These are phyloP conservation scores for Epichloe uncinata DNA, from an alignment of 2,329 filamentous ascomycete genomes.

Conservation along the genomic window DNA sequence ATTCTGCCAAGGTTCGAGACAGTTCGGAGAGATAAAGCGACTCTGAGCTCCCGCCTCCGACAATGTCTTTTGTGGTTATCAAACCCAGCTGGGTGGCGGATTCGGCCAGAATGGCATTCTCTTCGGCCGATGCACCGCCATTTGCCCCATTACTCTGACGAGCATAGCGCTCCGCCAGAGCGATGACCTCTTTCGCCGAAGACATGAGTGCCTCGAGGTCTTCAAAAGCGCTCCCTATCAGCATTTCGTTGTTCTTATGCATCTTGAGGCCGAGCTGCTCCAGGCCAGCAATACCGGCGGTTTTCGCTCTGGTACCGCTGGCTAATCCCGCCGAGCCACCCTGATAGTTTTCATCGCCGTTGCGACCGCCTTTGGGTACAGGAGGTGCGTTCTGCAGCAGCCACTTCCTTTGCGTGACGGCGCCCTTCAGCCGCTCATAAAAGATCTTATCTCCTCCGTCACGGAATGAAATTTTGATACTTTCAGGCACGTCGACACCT, in stretches of 20 bases:
- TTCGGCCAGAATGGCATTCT: slow-evolving; percentile 63
- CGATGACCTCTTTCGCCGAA: slow-evolving; percentile 90
- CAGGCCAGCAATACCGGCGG: slow-evolving; percentile 81
- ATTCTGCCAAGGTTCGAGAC: slow-evolving; percentile 74
- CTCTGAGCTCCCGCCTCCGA: slow-evolving; percentile 61
- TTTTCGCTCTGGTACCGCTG: slow-evolving; percentile 32
- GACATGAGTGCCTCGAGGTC: slow-evolving; percentile 95
- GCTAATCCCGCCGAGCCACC: slow-evolving; percentile 12
- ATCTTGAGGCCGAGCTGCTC: slow-evolving; percentile 75
- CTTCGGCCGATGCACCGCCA: slow-evolving; percentile 51
- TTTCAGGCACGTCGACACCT: slow-evolving; percentile 49
- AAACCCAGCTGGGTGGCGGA: slow-evolving; percentile 69
- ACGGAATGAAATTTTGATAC: slow-evolving; percentile 85
- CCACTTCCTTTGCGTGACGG: slow-evolving; percentile 91
- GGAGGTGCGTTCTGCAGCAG: slow-evolving; percentile 81
- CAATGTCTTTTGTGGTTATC: slow-evolving; percentile 86
- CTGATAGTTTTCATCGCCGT: slow-evolving; percentile 22
- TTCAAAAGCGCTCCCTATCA: slow-evolving; percentile 90
- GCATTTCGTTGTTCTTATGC: slow-evolving; percentile 81
- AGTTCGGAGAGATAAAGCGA: slow-evolving; percentile 83
- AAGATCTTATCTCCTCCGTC: slow-evolving; percentile 82
- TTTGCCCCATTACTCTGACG: slow-evolving; percentile 48
- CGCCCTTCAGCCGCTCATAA: slow-evolving; percentile 73
- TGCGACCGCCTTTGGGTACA: slow-evolving; percentile 49
- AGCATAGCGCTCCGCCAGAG: slow-evolving; percentile 79